A percentile compares a stretch with the other conserved stretches of the same genome.
Conservation (phyloP, 345 rosid species). For the Tarenaya hassleriana region DNA sequence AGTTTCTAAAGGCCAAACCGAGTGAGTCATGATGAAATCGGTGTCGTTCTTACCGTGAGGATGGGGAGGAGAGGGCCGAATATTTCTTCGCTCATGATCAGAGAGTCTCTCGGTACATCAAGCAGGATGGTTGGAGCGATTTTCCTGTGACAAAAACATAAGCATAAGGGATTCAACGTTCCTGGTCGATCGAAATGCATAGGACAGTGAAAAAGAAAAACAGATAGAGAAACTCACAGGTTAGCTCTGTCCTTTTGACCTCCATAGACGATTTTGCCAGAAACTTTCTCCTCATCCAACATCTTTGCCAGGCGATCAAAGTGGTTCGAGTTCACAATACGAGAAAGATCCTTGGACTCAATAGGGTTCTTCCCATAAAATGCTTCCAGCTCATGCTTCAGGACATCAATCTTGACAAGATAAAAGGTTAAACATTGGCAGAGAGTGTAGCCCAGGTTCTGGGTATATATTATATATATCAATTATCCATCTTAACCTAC, state of each 20-base stretch:
- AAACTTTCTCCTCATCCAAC: slow-evolving; percentile 81
- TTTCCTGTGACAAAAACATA: slow-evolving; percentile 37
- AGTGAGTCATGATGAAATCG: not conserved
- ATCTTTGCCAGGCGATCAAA: slow-evolving; percentile 64
- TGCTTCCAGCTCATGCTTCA: slow-evolving; percentile 53
- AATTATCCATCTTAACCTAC: slow-evolving; percentile 34
- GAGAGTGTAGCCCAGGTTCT: not conserved
- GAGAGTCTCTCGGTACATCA: slow-evolving; percentile 69
- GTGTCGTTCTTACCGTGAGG: slow-evolving; percentile 36
- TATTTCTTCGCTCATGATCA: slow-evolving; percentile 85
- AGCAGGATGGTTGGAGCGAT: slow-evolving; percentile 86
- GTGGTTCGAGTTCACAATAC: slow-evolving; percentile 77
- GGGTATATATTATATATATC: slow-evolving; percentile 17
- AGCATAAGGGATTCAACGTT: slow-evolving; percentile 5
- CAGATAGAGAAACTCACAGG: slow-evolving; percentile 47
- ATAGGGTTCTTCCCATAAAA: slow-evolving; percentile 75
- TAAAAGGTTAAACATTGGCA: slow-evolving; percentile 17
- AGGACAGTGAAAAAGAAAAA: not conserved
- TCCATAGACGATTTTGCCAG: slow-evolving; percentile 69
- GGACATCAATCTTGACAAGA: slow-evolving; percentile 46
- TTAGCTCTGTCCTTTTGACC: slow-evolving; percentile 62
- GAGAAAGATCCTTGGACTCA: slow-evolving; percentile 77
- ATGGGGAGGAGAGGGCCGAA: slow-evolving; percentile 97
- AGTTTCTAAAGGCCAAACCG: not conserved
- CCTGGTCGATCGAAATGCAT: not conserved